Percentiles rank a stretch among this genome's conserved stretches.
Conservation (phyloP, 305 asterid genomes). For the Rubia balearica region DNA sequence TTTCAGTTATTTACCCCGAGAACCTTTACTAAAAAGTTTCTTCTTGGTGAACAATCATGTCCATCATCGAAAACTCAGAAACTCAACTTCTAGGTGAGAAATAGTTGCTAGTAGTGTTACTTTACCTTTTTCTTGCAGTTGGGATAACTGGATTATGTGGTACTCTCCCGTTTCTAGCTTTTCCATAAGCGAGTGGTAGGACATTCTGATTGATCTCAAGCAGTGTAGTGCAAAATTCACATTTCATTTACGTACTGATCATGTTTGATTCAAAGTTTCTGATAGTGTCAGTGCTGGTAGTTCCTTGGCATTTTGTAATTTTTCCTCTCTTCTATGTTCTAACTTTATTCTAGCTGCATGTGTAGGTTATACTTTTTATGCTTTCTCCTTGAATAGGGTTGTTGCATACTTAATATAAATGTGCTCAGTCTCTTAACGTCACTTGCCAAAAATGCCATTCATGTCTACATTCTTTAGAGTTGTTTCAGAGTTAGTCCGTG, state of each 20-base stretch:
- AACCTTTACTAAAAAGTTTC: not conserved
- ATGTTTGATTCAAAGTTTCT: not conserved
- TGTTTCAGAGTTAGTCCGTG: constrained; percentile 4
- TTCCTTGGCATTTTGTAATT: not conserved
- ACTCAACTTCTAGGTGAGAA: not conserved
- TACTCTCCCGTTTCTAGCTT: not conserved
- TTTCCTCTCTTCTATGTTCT: not conserved
- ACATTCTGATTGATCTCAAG: not conserved
- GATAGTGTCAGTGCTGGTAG: not conserved
- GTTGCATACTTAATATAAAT: not conserved
- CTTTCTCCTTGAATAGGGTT: not conserved
- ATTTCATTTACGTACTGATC: not conserved
- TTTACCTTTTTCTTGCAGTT: constrained; percentile 1
- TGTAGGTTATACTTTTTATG: not conserved
- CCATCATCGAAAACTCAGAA: not conserved
- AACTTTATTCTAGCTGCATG: not conserved
- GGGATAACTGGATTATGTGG: not conserved
- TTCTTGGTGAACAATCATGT: constrained; percentile 7
- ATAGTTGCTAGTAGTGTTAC: not conserved
- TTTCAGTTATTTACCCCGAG: constrained; percentile 2
- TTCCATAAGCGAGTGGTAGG: not conserved
- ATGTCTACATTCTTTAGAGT: not conserved
- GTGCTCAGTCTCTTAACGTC: not conserved
- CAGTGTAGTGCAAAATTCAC: not conserved
- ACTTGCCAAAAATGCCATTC: not conserved